phyloP scores from a whole-genome alignment of 768 basidiomycete genomes.

The Grammothele lineata region DNA sequence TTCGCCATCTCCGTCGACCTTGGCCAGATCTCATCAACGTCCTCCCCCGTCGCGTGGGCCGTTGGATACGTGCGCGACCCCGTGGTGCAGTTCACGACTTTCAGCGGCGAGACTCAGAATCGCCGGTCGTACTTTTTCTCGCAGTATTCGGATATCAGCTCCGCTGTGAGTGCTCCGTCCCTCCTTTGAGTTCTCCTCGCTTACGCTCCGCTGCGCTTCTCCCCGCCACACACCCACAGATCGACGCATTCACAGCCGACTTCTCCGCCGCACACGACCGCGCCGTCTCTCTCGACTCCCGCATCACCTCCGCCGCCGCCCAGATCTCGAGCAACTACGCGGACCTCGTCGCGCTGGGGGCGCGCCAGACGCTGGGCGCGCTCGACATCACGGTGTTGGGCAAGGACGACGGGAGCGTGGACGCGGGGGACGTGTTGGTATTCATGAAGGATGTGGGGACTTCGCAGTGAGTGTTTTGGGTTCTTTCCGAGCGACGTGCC shows the following conservation, averaged over 20 bases:
- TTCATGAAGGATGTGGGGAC: neutral
- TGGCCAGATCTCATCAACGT: constrained; percentile 15
- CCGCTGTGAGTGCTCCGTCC: neutral
- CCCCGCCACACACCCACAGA: constrained; percentile 12
- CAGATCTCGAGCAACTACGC: constrained; percentile 15
- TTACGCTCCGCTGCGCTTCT: too few relatives aligned
- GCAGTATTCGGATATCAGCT: neutral
- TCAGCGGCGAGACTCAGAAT: constrained; percentile 2
- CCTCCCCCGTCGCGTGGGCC: constrained; percentile 20
- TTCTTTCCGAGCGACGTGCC: too few relatives aligned
- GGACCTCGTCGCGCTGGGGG: constrained; percentile 20
- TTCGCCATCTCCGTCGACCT: constrained; percentile 24
- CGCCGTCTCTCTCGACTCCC: constrained; percentile 15
- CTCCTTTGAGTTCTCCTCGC: neutral
- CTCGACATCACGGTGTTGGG: constrained; percentile 22
- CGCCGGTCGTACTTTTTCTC: constrained; percentile 11
- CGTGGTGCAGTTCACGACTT: constrained; percentile 16
- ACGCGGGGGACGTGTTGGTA: constrained; percentile 6
- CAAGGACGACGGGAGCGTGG: constrained; percentile 12
- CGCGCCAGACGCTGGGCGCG: constrained; percentile 22
- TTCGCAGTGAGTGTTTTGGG: too few relatives aligned
- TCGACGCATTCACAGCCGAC: constrained; percentile 16
- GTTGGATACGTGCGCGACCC: constrained; percentile 24
- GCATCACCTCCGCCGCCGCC: constrained; percentile 13
- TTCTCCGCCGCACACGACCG: constrained; percentile 14